phyloP scores from a whole-genome alignment of 2,329 filamentous ascomycete species.

The Tolypocladium endophyticum region DNA sequence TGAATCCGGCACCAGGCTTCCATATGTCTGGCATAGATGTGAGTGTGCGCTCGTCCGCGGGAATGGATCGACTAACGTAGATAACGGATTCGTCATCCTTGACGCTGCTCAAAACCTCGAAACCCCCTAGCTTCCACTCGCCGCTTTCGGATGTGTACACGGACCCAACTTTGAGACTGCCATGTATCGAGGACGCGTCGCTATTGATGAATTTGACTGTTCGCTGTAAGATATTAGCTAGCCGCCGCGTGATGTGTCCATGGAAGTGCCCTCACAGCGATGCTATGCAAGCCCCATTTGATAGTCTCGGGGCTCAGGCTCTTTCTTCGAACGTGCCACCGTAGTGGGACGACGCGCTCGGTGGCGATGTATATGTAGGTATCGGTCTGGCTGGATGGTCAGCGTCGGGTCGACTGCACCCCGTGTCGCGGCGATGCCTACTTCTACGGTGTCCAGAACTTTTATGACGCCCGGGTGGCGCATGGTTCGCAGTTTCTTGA shows the following conservation, averaged over 20 bases:
- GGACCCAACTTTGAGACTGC: conserved; percentile 72
- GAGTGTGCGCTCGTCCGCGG: background rate
- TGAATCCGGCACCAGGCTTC: conserved; percentile 77
- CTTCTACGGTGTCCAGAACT: conserved; percentile 89
- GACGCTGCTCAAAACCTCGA: conserved; percentile 86
- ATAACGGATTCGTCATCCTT: conserved; percentile 94
- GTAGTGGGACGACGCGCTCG: conserved; percentile 75
- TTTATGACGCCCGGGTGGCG: conserved; percentile 92
- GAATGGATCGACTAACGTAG: conserved; percentile 44
- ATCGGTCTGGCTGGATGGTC: conserved; percentile 56
- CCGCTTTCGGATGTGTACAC: conserved; percentile 92
- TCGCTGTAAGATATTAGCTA: conserved; percentile 40
- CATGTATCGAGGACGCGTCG: conserved; percentile 86
- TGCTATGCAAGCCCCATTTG: conserved; percentile 87
- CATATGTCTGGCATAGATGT: conserved; percentile 53
- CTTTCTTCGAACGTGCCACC: conserved; percentile 83
- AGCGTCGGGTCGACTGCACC: conserved; percentile 7
- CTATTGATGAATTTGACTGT: conserved; percentile 95
- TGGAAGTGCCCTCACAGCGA: conserved; percentile 51
- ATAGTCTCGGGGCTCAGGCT: conserved; percentile 83
- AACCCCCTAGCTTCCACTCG: conserved; percentile 93
- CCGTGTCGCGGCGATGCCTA: conserved; percentile 21
- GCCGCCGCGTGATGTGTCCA: background rate
- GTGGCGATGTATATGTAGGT: conserved; percentile 94
- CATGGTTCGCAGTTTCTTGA: conserved; percentile 86